Base-by-base conservation (phyloP, 306 rosid genomes). In the Glycine tomentella region DNA sequence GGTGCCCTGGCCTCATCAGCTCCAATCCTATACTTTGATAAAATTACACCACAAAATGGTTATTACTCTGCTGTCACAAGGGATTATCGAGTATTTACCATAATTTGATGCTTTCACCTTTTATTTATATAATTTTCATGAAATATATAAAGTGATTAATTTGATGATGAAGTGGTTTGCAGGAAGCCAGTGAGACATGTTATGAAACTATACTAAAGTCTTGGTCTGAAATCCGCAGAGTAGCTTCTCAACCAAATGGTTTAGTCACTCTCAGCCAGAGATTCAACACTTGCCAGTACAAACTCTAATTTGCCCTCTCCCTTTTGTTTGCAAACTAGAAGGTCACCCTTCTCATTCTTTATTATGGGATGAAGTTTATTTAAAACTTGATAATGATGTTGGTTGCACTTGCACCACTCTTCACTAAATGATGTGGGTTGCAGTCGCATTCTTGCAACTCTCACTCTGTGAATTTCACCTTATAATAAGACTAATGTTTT, bases 1-100 rank as follows among this genome's bases (percentile, higher is more conserved):
- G 98, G 93, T 73, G 97, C 98, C 48, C 46, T 93, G 12, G 98
- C 98, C 10, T 93, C 98, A 10, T 93, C 97, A 8, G 94, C 97
- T 59, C 97, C 97, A 64, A 82, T 93, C 8, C 97, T 91, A 44
- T 90, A 90, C 77, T 91, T 91, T 3, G 91, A 93, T 9, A 50
- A 84, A 20, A 86, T 91, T 20, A 80, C 88, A 0, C 87, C 92
- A 36, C 83, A 87, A 12, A 13, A 81, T 45, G 95, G 86, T 72
- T 94, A 92, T 66, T 86, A 36, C 15, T 68, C 83, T 40, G 61
- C 88, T 57, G 98, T 84, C 79, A 45, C 90, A 14, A 91, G 82
- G 44, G 93, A 90, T 46, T 94, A 92, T 51, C 82, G 83, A 77
- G 98, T 94, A 25, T 16, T 5, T 2, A 17, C 4, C 49, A 5